Percentiles rank a stretch among this genome's conserved stretches.
These are phyloP conservation scores for Bolboschoenus planiculmis DNA, from an alignment of 176 grass and related monocot genomes.

Conservation along the genomic window DNA sequence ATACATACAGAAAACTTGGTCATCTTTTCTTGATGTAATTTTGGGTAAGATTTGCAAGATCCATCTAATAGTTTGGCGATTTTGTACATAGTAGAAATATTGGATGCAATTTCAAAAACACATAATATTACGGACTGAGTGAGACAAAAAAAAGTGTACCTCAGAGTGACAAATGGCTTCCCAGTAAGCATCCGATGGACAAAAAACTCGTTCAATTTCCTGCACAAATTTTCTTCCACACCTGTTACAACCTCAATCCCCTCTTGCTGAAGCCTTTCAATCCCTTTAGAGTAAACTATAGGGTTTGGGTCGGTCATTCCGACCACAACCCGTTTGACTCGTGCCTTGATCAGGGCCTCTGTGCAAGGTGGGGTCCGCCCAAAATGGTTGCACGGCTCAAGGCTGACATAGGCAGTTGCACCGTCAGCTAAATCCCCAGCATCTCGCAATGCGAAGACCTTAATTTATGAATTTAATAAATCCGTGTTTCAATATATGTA, in stretches of 20 bases:
- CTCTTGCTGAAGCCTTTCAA: conserved; percentile 56
- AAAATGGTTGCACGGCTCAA: conserved; percentile 89
- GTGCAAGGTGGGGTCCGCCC: conserved; percentile 86
- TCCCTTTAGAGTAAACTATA: conserved; percentile 81
- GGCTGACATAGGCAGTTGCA: conserved; percentile 74
- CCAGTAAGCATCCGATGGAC: conserved; percentile 74
- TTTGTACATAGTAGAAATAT: conserved; percentile 22
- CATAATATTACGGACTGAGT: neutral
- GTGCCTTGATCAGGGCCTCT: conserved; percentile 60
- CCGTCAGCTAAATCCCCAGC: conserved; percentile 65
- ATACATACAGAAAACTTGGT: neutral
- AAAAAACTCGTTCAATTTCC: conserved; percentile 66
- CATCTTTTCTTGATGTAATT: neutral
- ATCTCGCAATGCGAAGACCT: conserved; percentile 90
- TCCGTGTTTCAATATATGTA: neutral
- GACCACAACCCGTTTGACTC: conserved; percentile 79
- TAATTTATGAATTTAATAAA: conserved; percentile 12
- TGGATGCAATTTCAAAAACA: neutral
- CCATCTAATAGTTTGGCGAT: neutral
- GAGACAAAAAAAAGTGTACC: conserved; percentile 39
- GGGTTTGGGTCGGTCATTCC: conserved; percentile 95
- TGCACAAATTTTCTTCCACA: conserved; percentile 61
- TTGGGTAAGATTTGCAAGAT: neutral
- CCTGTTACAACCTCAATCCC: conserved; percentile 61
- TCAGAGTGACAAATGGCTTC: conserved; percentile 74